These are phyloP conservation scores for Diaporthe amygdali DNA, from an alignment of 2,329 filamentous ascomycete species.

Conservation along the genomic window DNA sequence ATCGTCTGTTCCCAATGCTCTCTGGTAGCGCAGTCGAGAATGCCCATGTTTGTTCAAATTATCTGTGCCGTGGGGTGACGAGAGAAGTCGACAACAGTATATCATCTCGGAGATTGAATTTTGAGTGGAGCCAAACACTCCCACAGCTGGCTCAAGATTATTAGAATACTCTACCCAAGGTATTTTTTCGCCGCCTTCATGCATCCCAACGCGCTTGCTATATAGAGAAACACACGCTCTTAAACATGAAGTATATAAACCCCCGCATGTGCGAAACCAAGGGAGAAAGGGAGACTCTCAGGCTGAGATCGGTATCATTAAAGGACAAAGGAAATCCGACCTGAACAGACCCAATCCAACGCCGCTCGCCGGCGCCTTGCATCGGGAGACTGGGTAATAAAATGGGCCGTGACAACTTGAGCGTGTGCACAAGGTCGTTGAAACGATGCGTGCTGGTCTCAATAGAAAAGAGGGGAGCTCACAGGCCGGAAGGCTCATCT, in stretches of 20 bases:
- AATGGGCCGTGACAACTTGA: not conserved
- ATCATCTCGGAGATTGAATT: not conserved
- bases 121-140: not conserved
- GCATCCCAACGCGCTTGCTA: not conserved
- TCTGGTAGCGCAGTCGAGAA: not conserved
- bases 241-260: not conserved
- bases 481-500: not conserved
- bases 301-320: constrained; percentile 14
- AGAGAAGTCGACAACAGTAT: not conserved
- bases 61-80: not conserved
- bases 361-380: not conserved
- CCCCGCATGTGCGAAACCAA: not conserved
- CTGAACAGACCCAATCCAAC: not conserved
- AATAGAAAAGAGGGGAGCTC: not conserved
- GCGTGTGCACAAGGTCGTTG: not conserved
- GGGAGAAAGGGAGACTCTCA: not conserved
- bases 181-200: not conserved
- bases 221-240: not conserved
- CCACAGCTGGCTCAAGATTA: not conserved
- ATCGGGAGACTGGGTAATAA: not conserved
- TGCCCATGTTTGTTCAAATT: not conserved
- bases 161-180: not conserved
- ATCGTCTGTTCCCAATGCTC: not conserved
- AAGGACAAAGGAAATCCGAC: not conserved
- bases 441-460: not conserved